These are phyloP conservation scores for Dactylellina cionopaga DNA, from an alignment of 2,329 filamentous ascomycete genomes.

Conservation along the genomic window DNA sequence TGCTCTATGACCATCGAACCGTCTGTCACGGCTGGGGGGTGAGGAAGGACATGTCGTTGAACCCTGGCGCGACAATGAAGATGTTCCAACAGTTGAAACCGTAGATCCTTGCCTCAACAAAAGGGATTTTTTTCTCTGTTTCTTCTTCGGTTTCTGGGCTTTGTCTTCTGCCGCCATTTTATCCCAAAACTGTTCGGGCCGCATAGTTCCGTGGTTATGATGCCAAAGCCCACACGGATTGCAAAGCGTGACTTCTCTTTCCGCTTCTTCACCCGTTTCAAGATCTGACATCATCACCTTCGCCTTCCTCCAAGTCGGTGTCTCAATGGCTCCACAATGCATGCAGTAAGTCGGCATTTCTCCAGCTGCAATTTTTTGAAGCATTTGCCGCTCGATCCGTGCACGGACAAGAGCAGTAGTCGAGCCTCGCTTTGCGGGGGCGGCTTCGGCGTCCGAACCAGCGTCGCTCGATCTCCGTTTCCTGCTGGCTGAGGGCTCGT, in stretches of 20 bases:
- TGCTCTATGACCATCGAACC: slow-evolving; percentile 53
- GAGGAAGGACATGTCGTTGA: slow-evolving; percentile 43
- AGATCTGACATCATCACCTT: slow-evolving; percentile 65
- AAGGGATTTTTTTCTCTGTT: slow-evolving; percentile 48
- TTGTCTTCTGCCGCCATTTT: slow-evolving; percentile 60
- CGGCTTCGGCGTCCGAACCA: slow-evolving; percentile 33
- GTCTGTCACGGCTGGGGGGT: slow-evolving; percentile 24
- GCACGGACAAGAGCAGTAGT: slow-evolving; percentile 53
- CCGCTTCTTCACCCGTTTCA: slow-evolving; percentile 74
- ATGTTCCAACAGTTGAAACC: not conserved
- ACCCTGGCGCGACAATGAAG: slow-evolving; percentile 20
- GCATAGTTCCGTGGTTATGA: slow-evolving; percentile 83
- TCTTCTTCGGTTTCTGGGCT: slow-evolving; percentile 55
- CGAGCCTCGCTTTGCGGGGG: slow-evolving; percentile 50
- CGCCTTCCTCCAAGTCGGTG: slow-evolving; percentile 93
- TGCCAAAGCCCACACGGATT: slow-evolving; percentile 98
- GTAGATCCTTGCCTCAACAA: slow-evolving; percentile 29
- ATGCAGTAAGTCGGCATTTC: slow-evolving; percentile 87
- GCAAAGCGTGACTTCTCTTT: slow-evolving; percentile 79
- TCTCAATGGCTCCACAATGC: slow-evolving; percentile 95
- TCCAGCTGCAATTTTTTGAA: slow-evolving; percentile 73
- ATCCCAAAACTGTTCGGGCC: slow-evolving; percentile 83
- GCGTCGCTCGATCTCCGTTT: slow-evolving; percentile 46
- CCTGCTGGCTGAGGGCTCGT: slow-evolving; percentile 7
- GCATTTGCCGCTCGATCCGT: slow-evolving; percentile 50